These are phyloP conservation scores for Sordariomycetes sp. DNA, from an alignment of 2,329 filamentous ascomycete species.

Conservation along the genomic window DNA sequence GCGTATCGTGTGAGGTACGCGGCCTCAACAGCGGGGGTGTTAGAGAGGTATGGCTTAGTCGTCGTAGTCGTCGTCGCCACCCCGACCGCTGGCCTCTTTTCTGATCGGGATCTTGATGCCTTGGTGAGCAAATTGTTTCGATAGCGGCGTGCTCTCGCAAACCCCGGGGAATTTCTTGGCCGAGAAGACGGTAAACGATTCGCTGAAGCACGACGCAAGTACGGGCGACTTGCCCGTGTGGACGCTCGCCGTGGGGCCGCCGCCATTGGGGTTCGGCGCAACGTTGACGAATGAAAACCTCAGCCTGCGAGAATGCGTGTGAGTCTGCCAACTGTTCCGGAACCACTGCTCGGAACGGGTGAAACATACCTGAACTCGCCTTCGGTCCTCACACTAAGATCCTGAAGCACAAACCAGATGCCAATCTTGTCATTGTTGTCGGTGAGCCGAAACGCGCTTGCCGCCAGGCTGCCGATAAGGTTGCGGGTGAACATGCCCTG, in stretches of 20 bases:
- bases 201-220: slow-evolving; percentile 75
- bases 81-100: slow-evolving; percentile 60
- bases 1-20: neutral
- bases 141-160: slow-evolving; percentile 82
- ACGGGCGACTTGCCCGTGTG: slow-evolving; percentile 72
- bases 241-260: slow-evolving; percentile 30
- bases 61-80: slow-evolving; percentile 43
- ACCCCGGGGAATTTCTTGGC: slow-evolving; percentile 98
- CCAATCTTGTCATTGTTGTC: slow-evolving; percentile 74
- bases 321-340: neutral
- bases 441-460: slow-evolving; percentile 75
- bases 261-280: slow-evolving; percentile 31
- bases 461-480: slow-evolving; percentile 82
- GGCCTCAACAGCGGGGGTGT: neutral
- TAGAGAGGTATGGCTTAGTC: neutral
- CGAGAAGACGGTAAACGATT: slow-evolving; percentile 85
- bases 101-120: slow-evolving; percentile 95
- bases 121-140: slow-evolving; percentile 86
- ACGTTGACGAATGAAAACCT: slow-evolving; percentile 78
- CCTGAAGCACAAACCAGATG: slow-evolving; percentile 95
- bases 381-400: slow-evolving; percentile 88
- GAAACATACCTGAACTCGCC: slow-evolving; percentile 67
- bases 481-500: slow-evolving; percentile 90
- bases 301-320: slow-evolving; percentile 27
- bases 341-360: neutral